These are phyloP conservation scores for Epichloe elymi DNA, from an alignment of 2,329 filamentous ascomycete genomes.

Conservation along the genomic window DNA sequence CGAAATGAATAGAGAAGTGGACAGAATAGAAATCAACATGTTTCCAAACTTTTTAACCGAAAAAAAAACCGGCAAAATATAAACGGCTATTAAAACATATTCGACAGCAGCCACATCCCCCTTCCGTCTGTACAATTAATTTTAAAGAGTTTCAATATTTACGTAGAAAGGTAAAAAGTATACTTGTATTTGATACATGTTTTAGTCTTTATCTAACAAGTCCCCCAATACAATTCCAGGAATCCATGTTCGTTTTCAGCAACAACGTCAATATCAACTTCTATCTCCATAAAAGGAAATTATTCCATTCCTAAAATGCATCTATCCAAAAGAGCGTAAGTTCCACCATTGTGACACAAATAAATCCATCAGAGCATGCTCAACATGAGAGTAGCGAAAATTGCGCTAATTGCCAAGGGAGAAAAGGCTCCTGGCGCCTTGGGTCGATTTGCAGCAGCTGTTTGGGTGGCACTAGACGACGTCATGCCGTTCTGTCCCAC, in stretches of 20 bases:
- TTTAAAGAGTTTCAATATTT: neutral
- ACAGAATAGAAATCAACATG: neutral
- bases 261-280: neutral
- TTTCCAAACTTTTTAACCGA: neutral
- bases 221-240: neutral
- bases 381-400: neutral
- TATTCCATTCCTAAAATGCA: neutral
- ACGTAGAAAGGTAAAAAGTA: neutral
- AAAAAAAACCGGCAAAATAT: neutral
- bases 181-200: neutral
- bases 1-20: neutral
- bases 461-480: neutral
- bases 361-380: neutral
- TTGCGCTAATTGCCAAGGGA: neutral
- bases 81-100: too few relatives aligned
- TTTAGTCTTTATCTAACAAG: too few relatives aligned
- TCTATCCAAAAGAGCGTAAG: neutral
- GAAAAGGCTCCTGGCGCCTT: neutral
- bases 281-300: neutral
- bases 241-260: neutral
- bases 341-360: neutral
- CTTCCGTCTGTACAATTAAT: too few relatives aligned
- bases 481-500: neutral
- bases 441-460: neutral
- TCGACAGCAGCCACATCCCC: too few relatives aligned